These are phyloP conservation scores for Chlorophyllum brunneum DNA, from an alignment of 768 basidiomycete species.

Conservation along the genomic window DNA sequence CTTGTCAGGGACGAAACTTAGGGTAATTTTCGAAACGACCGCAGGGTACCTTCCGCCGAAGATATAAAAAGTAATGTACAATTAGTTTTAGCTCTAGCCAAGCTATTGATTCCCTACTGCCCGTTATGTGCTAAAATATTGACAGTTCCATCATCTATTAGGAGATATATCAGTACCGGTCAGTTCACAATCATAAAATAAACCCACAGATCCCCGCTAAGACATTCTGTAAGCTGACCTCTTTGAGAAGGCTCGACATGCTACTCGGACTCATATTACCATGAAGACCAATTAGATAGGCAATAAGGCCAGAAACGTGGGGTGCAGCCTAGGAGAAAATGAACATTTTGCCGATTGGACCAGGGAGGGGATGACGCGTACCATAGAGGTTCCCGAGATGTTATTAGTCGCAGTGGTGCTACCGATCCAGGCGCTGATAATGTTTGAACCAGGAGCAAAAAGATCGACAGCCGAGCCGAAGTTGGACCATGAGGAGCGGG, in stretches of 20 bases:
- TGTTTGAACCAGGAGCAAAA: conserved; percentile 35
- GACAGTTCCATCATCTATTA: neutral
- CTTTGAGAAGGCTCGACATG: conserved; percentile 22
- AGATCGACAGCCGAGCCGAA: conserved; percentile 35
- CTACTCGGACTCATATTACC: conserved; percentile 28
- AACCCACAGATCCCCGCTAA: conserved; percentile 27
- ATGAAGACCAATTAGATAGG: conserved; percentile 28
- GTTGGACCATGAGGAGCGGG: conserved; percentile 33
- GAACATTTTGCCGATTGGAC: neutral
- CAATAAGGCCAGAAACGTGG: conserved; percentile 38
- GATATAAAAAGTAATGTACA: too few species aligned
- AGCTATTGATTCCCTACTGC: neutral
- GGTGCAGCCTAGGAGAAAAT: conserved; percentile 29
- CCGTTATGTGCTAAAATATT: conserved; percentile 3
- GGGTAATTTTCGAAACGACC: too few species aligned
- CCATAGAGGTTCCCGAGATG: conserved; percentile 25
- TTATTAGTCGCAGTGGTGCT: conserved; percentile 21
- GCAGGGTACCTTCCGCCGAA: too few species aligned
- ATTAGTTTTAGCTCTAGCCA: too few species aligned
- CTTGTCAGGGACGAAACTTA: too few species aligned
- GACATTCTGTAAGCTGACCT: conserved; percentile 22
- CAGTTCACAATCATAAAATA: too few species aligned
- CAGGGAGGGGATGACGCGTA: neutral
- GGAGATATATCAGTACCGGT: neutral
- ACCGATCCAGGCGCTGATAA: conserved; percentile 29